phyloP scores from a whole-genome alignment of 257 asterid species.

The Solanum appendiculatum region DNA sequence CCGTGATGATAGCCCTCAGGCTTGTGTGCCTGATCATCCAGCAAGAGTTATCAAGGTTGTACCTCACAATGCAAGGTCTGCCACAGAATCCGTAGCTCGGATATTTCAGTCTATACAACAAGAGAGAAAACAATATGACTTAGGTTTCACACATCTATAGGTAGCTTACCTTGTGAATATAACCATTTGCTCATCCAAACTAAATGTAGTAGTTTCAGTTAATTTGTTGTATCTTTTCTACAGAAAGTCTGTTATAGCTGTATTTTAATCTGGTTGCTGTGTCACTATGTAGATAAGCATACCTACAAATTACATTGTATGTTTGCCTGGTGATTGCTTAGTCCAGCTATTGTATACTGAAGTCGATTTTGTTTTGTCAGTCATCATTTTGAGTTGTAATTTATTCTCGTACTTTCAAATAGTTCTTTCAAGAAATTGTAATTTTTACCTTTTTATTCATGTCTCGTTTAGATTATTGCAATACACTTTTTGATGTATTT shows the following conservation, averaged over 20 bases:
- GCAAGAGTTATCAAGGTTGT: conserved; percentile 60
- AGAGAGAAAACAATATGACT: conserved; percentile 61
- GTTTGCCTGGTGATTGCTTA: not conserved
- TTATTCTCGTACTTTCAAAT: not conserved
- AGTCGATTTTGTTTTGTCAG: not conserved
- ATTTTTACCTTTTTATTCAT: not conserved
- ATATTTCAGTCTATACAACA: conserved; percentile 74
- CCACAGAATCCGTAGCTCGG: conserved; percentile 79
- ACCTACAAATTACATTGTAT: not conserved
- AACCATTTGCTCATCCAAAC: not conserved
- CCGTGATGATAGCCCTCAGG: conserved; percentile 3
- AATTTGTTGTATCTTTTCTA: not conserved
- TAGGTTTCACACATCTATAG: conserved; percentile 2
- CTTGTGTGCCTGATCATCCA: conserved; percentile 9
- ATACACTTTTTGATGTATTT: not conserved
- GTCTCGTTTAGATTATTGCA: not conserved
- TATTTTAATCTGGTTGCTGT: not conserved
- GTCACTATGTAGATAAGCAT: not conserved
- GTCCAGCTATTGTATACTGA: not conserved
- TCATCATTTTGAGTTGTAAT: not conserved
- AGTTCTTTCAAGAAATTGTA: not conserved
- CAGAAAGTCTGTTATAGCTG: not conserved
- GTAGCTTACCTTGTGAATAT: not conserved
- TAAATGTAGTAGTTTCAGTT: not conserved
- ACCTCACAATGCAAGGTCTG: conserved; percentile 60